Evolutionary conservation across 352 stramenopile genomes (phyloP), one percentile per base, ranked within the genome.

Genomic region (Phytophthora sansomeana): DNA sequence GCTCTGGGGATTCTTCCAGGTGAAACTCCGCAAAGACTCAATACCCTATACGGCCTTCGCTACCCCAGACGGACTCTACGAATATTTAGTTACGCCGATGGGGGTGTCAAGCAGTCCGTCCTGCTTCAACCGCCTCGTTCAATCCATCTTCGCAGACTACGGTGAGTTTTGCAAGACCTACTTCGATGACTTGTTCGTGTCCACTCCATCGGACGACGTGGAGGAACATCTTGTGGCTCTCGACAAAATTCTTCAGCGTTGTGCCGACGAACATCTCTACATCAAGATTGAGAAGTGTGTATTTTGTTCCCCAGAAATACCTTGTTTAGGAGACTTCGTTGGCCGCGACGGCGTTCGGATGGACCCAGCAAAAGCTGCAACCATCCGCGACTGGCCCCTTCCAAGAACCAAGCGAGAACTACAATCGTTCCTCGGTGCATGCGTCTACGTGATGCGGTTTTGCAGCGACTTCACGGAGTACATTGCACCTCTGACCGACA

Each of bases 341-440:
- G n/a, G n/a, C n/a, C n/a, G n/a, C n/a, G n/a, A n/a, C n/a, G n/a
- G n/a, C n/a, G n/a, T n/a, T n/a, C n/a, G n/a, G n/a, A n/a, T n/a
- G n/a, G n/a, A n/a, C n/a, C n/a, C n/a, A n/a, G n/a, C n/a, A n/a
- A n/a, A n/a, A n/a, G n/a, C n/a, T n/a, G n/a, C n/a, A n/a, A n/a
- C n/a, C n/a, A n/a, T n/a, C n/a, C n/a, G n/a, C n/a, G n/a, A n/a
- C n/a, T n/a, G n/a, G n/a, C n/a, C n/a, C n/a, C n/a, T n/a, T n/a
- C n/a, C n/a, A n/a, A n/a, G n/a, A n/a, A 54, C 59, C 4, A 63
- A 72, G 48, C 26, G 57, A 13, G 14, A 65, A 19, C 29, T 71
- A 11, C 47, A 60, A 19, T 63, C 50, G 5, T 59, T 59, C 17
- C 19, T 69, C 17, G 65, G 57, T 5, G 58, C 59, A 14, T 54